Evolutionary conservation across 768 basidiomycete species (phyloP).

Genomic region (Pisolithus albus): DNA sequence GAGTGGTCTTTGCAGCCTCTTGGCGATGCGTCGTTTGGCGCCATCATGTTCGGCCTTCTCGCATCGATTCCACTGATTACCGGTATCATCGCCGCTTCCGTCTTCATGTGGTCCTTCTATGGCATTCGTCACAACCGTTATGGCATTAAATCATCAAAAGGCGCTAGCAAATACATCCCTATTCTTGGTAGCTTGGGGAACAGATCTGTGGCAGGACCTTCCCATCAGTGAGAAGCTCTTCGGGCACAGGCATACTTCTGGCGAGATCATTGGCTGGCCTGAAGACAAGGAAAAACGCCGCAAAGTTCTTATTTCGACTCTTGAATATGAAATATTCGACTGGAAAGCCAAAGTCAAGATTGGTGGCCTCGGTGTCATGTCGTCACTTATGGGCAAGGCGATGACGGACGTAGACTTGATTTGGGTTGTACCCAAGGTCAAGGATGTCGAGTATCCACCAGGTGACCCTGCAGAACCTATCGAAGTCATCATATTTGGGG

Average conservation of each 20-base stretch:
- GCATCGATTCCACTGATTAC: slow-evolving; percentile 80
- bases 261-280: slow-evolving; percentile 93
- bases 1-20: slow-evolving; percentile 77
- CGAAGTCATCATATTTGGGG: slow-evolving; percentile 94
- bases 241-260: slow-evolving; percentile 44
- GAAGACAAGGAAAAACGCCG: slow-evolving; percentile 88
- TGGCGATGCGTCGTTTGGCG: slow-evolving; percentile 73
- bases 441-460: slow-evolving; percentile 86
- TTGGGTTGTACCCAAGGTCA: slow-evolving; percentile 93
- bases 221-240: slow-evolving; percentile 70
- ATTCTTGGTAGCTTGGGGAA: slow-evolving; percentile 63
- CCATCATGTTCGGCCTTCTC: slow-evolving; percentile 82
- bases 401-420: slow-evolving; percentile 95
- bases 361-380: slow-evolving; percentile 97
- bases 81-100: slow-evolving; percentile 67
- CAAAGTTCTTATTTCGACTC: slow-evolving; percentile 84
- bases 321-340: slow-evolving; percentile 95
- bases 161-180: slow-evolving; percentile 76
- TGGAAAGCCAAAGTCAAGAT: slow-evolving; percentile 99
- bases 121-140: slow-evolving; percentile 92
- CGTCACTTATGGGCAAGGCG: slow-evolving; percentile 93
- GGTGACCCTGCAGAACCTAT: slow-evolving; percentile 91
- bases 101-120: slow-evolving; percentile 97
- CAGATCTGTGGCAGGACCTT: slow-evolving; percentile 64
- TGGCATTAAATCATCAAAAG: slow-evolving; percentile 72